A percentile compares a stretch with the other conserved stretches of the same genome.
These are phyloP conservation scores for Oryza coarctata DNA, from an alignment of 176 grass and related monocot genomes.

Conservation along the genomic window DNA sequence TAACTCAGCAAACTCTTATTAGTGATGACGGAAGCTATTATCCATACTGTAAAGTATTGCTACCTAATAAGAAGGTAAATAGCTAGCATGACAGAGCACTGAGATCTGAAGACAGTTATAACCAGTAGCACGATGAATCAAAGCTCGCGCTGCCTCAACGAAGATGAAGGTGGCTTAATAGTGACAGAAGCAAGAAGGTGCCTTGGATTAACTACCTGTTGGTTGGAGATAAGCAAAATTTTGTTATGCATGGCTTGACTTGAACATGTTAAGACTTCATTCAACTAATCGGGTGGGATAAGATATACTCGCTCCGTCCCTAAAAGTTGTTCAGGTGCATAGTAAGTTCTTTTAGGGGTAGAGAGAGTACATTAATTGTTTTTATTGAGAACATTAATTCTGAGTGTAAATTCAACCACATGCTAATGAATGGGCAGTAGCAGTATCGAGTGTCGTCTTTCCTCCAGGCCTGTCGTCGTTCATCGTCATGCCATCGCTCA, in stretches of 20 bases:
- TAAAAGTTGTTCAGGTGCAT: no score
- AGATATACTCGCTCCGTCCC: no score
- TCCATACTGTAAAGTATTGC: neutral
- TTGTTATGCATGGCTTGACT: neutral
- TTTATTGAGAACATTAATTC: neutral
- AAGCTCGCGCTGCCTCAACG: neutral
- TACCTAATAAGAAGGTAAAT: neutral
- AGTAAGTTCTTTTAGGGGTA: no score
- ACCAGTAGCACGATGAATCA: neutral
- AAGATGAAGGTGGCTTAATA: neutral
- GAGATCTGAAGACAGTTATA: conserved; percentile 18
- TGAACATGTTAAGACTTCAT: neutral
- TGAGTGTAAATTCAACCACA: neutral
- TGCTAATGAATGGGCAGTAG: neutral
- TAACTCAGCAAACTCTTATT: neutral
- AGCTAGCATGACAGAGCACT: conserved; percentile 10
- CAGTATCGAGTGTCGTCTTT: neutral
- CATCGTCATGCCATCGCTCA: no score
- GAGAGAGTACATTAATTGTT: no score
- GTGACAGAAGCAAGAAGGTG: neutral
- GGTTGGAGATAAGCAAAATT: neutral
- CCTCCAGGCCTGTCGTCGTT: neutral
- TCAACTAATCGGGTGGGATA: neutral
- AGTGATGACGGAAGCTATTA: neutral
- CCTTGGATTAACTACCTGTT: neutral